Evolutionary conservation across 2,329 filamentous ascomycete species (phyloP).

Genomic region (Calycina marina): DNA sequence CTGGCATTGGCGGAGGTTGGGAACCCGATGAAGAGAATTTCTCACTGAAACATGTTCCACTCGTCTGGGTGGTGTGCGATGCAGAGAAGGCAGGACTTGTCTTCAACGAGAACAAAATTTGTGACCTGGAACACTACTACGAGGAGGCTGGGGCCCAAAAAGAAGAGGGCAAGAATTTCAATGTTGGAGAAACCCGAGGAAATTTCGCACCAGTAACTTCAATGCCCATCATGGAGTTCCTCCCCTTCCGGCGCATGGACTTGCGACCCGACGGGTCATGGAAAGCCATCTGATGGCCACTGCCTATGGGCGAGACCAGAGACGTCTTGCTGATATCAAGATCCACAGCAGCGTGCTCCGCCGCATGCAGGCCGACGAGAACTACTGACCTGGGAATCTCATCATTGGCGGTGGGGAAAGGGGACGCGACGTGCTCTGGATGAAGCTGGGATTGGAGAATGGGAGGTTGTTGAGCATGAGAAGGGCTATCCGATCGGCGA

Average conservation of each 20-base stretch:
- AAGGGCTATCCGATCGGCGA: slow-evolving; percentile 26
- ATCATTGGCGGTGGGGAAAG: slow-evolving; percentile 46
- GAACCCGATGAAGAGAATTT: slow-evolving; percentile 22
- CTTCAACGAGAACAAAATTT: slow-evolving; percentile 38
- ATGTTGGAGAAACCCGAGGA: background rate
- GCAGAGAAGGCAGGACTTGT: slow-evolving; percentile 38
- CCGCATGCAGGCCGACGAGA: slow-evolving; percentile 35
- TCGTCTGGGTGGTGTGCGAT: slow-evolving; percentile 47
- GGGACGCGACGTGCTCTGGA: slow-evolving; percentile 34
- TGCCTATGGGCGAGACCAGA: slow-evolving; percentile 43
- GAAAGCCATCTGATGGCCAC: slow-evolving; percentile 37
- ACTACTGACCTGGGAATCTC: slow-evolving; percentile 43
- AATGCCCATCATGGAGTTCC: slow-evolving; percentile 35
- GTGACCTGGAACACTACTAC: background rate
- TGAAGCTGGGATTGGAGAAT: slow-evolving; percentile 37
- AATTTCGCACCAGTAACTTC: background rate
- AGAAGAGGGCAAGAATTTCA: background rate
- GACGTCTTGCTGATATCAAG: slow-evolving; percentile 42
- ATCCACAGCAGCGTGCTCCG: slow-evolving; percentile 43
- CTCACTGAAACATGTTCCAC: slow-evolving; percentile 28
- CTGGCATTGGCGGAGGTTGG: slow-evolving; percentile 46
- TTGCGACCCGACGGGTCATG: slow-evolving; percentile 40
- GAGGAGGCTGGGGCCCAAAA: slow-evolving; percentile 1
- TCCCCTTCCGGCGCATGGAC: slow-evolving; percentile 48
- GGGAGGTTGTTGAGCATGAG: slow-evolving; percentile 27